Evolutionary conservation across 192 early-diverging fungal species (phyloP).

Genomic region (Diversispora eburnea): DNA sequence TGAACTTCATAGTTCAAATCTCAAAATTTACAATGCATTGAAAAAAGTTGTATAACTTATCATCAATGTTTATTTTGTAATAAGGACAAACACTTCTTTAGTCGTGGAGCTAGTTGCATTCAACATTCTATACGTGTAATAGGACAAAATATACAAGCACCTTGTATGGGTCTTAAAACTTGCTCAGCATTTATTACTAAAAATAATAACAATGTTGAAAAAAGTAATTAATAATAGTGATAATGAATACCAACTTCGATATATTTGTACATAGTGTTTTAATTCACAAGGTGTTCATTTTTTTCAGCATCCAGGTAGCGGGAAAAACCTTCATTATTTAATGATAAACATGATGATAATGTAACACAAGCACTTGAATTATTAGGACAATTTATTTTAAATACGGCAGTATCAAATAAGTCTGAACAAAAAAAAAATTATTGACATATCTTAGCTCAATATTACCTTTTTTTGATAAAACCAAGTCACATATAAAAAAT

Average conservation of each 20-base stretch:
- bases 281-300: neutral
- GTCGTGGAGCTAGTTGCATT: neutral
- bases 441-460: constrained; percentile 6
- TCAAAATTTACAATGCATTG: constrained; percentile 1
- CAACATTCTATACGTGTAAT: neutral
- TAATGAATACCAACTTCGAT: neutral
- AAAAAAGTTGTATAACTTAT: neutral
- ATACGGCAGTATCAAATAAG: neutral
- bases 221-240: neutral
- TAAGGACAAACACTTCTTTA: constrained; percentile 10
- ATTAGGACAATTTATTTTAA: constrained; percentile 4
- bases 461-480: neutral
- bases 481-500: neutral
- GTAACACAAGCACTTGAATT: constrained; percentile 1
- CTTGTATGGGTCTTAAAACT: constrained; percentile 8
- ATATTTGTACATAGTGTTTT: constrained; percentile 10
- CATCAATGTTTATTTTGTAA: constrained; percentile 8
- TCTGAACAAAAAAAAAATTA: neutral
- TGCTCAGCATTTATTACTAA: neutral
- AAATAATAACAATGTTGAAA: neutral
- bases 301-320: neutral
- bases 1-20: neutral
- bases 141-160: neutral
- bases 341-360: constrained; percentile 16
- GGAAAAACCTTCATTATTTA: neutral